These are phyloP conservation scores for Anthracocystis setariae DNA, from an alignment of 1,284 basidiomycete species.

Conservation along the genomic window DNA sequence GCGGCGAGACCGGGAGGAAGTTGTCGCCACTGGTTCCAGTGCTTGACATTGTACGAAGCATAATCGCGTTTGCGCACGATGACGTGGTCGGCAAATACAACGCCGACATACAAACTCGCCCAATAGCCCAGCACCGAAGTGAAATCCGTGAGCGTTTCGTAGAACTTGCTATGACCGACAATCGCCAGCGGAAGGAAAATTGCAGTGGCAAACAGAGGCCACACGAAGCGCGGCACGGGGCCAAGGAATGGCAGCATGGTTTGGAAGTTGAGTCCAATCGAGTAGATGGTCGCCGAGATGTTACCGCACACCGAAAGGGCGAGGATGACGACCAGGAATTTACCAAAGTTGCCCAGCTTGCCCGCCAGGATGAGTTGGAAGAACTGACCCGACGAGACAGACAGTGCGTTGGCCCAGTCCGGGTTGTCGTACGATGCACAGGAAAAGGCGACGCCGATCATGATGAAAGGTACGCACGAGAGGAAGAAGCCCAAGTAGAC, in stretches of 20 bases:
- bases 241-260: conserved; percentile 79
- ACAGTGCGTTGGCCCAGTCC: conserved; percentile 69
- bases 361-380: conserved; percentile 79
- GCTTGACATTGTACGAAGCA: conserved; percentile 72
- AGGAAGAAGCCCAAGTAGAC: conserved; percentile 75
- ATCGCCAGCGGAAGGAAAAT: conserved; percentile 76
- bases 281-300: conserved; percentile 78
- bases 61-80: conserved; percentile 72
- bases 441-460: conserved; percentile 72
- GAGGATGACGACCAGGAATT: conserved; percentile 84
- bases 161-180: conserved; percentile 75
- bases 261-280: conserved; percentile 57
- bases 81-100: conserved; percentile 74
- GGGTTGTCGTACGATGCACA: conserved; percentile 73
- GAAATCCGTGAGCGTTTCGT: conserved; percentile 72
- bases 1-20: conserved; percentile 74
- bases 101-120: conserved; percentile 74
- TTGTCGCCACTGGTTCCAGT: conserved; percentile 72
- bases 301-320: conserved; percentile 80
- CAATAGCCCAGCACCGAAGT: conserved; percentile 76
- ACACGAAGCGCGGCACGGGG: conserved; percentile 82
- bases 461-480: conserved; percentile 73
- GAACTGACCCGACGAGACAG: conserved; percentile 74
- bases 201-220: conserved; percentile 82
- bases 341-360: conserved; percentile 76